Evolutionary conservation across 768 basidiomycete species (phyloP).

Genomic region (Pisolithus orientalis): DNA sequence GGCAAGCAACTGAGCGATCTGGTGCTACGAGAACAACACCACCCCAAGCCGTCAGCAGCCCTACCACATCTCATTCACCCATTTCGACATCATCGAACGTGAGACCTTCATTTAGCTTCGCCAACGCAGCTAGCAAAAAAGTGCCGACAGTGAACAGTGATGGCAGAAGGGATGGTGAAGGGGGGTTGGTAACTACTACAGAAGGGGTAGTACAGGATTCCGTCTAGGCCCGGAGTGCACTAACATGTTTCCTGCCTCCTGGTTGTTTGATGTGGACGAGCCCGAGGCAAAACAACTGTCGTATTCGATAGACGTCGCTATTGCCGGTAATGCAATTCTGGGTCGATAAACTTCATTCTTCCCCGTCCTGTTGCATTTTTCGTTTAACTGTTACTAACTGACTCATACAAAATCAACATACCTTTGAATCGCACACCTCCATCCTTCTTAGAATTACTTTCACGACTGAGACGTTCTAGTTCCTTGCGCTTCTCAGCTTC

Average conservation of each 20-base stretch:
- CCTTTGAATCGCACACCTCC: conserved; percentile 65
- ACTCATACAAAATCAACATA: conserved; percentile 12
- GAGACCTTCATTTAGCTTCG: conserved; percentile 75
- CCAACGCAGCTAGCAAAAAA: conserved; percentile 55
- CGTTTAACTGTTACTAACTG: not conserved
- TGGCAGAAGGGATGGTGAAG: conserved; percentile 9
- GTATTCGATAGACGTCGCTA: conserved; percentile 3
- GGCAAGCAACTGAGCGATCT: conserved; percentile 40
- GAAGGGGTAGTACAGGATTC: conserved; percentile 7
- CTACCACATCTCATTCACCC: conserved; percentile 13
- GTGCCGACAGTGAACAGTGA: conserved; percentile 13
- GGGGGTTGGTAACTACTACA: conserved; percentile 3
- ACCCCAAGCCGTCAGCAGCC: conserved; percentile 20
- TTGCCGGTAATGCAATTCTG: conserved; percentile 36
- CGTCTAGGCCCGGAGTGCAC: too few species aligned
- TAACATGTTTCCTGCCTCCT: too few species aligned
- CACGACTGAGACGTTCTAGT: conserved; percentile 41
- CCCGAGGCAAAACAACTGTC: not conserved
- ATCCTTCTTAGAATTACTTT: conserved; percentile 25
- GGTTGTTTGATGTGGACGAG: too few species aligned
- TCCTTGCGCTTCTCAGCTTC: conserved; percentile 42
- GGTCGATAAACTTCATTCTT: conserved; percentile 63
- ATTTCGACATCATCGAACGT: conserved; percentile 43
- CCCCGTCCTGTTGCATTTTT: conserved; percentile 42
- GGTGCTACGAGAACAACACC: conserved; percentile 26